Conservation (phyloP, 345 rosid species). For the Gossypium australe region DNA sequence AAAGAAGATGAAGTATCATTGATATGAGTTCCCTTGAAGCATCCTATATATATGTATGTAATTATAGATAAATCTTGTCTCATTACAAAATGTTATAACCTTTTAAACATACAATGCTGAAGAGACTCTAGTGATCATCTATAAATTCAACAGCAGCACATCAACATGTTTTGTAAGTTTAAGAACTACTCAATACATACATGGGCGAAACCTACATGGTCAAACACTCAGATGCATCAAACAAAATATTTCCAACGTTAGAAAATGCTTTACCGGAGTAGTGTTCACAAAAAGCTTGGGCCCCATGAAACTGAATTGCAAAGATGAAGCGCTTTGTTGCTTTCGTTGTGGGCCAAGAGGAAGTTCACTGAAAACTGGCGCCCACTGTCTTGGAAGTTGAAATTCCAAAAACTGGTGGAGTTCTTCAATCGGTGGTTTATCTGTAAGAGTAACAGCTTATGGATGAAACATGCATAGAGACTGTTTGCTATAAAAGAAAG, state of each 20-base stretch:
- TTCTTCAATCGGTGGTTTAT: constrained; percentile 90
- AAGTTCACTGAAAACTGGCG: constrained; percentile 95
- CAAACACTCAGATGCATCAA: neutral
- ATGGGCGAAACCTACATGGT: neutral
- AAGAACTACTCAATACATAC: neutral
- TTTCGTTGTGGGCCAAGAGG: constrained; percentile 92
- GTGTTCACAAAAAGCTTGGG: constrained; percentile 90
- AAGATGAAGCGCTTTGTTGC: constrained; percentile 62
- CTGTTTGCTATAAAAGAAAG: neutral
- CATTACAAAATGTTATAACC: neutral
- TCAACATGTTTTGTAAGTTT: neutral
- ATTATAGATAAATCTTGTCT: neutral
- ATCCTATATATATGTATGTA: neutral
- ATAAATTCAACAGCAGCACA: neutral
- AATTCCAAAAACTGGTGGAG: constrained; percentile 94
- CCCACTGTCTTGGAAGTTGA: constrained; percentile 99
- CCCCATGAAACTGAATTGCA: constrained; percentile 87
- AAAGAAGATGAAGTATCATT: neutral
- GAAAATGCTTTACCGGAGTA: constrained; percentile 46
- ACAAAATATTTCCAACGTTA: neutral
- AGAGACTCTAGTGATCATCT: neutral
- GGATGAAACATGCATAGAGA: neutral
- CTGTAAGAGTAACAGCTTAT: constrained; percentile 34
- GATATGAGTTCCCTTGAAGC: neutral
- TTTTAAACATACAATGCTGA: neutral